A percentile compares a stretch with the other conserved stretches of the same genome.
These are phyloP conservation scores for Penicillium macrosclerotiorum DNA, from an alignment of 495 filamentous ascomycete genomes.

Conservation along the genomic window DNA sequence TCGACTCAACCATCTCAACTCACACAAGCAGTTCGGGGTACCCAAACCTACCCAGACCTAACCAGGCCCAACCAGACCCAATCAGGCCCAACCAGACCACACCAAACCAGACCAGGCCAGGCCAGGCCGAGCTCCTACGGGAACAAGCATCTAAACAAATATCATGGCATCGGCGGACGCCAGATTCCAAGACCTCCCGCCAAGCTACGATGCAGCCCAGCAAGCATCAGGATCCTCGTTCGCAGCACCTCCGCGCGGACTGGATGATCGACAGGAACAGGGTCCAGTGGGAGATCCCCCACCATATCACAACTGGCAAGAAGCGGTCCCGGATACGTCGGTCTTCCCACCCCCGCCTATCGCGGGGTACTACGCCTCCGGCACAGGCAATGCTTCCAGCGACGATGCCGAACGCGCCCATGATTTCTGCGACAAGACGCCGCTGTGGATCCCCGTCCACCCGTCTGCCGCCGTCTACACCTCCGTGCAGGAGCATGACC, in stretches of 20 bases:
- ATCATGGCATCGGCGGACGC: not conserved
- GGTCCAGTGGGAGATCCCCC: slow-evolving; percentile 40
- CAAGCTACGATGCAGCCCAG: slow-evolving; percentile 29
- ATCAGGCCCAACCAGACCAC: not conserved
- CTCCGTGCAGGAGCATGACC: slow-evolving; percentile 39
- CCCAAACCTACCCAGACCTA: too few relatives aligned
- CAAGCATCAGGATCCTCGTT: slow-evolving; percentile 1
- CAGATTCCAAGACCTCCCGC: slow-evolving; percentile 25
- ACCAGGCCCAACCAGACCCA: too few relatives aligned
- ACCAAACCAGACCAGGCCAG: too few relatives aligned
- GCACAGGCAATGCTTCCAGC: slow-evolving; percentile 69
- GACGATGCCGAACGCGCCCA: slow-evolving; percentile 70
- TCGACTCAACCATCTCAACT: slow-evolving; percentile 1
- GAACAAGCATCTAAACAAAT: not conserved
- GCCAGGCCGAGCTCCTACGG: too few relatives aligned
- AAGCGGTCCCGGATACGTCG: slow-evolving; percentile 72
- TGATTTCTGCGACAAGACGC: slow-evolving; percentile 64
- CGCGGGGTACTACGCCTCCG: slow-evolving; percentile 63
- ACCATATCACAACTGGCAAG: slow-evolving; percentile 76
- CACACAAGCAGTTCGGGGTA: too few relatives aligned
- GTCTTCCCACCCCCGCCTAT: slow-evolving; percentile 80
- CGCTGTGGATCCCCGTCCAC: slow-evolving; percentile 57
- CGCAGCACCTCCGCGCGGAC: slow-evolving; percentile 7
- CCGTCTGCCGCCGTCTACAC: slow-evolving; percentile 40
- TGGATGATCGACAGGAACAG: not conserved